Percentiles rank a stretch among this genome's conserved stretches.
Conservation (phyloP, 306 rosid species). For the Herpetospermum pedunculosum region DNA sequence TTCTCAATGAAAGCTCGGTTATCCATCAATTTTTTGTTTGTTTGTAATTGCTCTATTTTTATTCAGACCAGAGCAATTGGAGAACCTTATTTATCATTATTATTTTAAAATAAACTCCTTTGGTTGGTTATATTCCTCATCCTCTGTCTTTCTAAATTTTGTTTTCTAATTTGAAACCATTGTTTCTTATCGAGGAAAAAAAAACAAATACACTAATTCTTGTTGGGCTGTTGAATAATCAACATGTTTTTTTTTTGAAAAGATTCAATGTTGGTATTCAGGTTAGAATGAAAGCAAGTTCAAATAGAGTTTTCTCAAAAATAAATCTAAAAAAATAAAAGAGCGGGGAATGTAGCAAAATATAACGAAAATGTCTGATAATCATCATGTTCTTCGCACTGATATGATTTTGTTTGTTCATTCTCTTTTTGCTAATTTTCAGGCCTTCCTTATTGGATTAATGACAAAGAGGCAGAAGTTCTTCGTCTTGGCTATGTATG, state of each 20-base stretch:
- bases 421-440: slow-evolving; percentile 17
- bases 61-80: not conserved
- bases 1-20: too few species aligned
- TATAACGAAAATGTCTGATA: not conserved
- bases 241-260: not conserved
- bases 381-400: not conserved
- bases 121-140: not conserved
- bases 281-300: not conserved
- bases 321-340: not conserved
- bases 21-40: too few species aligned
- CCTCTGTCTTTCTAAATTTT: not conserved
- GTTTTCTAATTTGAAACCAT: not conserved
- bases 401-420: not conserved
- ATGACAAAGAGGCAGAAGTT: slow-evolving; percentile 61
- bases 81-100: not conserved
- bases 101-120: not conserved
- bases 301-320: not conserved
- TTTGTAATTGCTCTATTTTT: not conserved
- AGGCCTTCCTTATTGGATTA: slow-evolving; percentile 58
- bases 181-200: not conserved
- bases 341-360: not conserved
- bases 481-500: slow-evolving; percentile 78
- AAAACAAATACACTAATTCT: not conserved
- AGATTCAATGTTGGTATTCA: not conserved
- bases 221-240: not conserved